Evolutionary conservation across 2,329 filamentous ascomycete genomes (phyloP).

Genomic region (Endoconidiophora polonica): DNA sequence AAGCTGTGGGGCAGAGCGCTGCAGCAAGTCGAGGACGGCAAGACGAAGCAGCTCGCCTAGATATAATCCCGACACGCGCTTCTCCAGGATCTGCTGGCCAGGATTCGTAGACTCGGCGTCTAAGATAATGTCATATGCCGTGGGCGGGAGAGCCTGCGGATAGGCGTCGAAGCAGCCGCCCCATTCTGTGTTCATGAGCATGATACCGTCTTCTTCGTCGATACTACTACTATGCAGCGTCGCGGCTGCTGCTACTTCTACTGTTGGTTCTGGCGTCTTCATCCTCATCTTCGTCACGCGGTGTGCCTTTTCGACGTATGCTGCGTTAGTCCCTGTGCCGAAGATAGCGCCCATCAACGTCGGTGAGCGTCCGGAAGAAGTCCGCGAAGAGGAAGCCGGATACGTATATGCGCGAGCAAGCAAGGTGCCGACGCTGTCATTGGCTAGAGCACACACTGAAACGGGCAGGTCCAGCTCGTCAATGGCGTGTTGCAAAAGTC

Average conservation of each 20-base stretch:
- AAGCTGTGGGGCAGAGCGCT: background rate
- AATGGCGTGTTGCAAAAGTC: constrained; percentile 53
- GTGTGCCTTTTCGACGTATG: constrained; percentile 57
- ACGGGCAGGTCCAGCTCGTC: constrained; percentile 53
- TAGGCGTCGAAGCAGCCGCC: constrained; percentile 57
- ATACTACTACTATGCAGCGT: constrained; percentile 23
- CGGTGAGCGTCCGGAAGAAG: constrained; percentile 18
- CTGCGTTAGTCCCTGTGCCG: constrained; percentile 66
- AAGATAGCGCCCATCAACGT: constrained; percentile 66
- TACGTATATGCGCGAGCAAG: constrained; percentile 64
- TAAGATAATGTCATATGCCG: constrained; percentile 48
- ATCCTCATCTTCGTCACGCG: constrained; percentile 41
- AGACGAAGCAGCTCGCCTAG: constrained; percentile 58
- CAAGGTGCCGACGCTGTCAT: constrained; percentile 65
- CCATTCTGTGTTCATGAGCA: constrained; percentile 74
- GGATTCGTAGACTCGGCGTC: constrained; percentile 55
- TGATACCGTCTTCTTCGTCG: constrained; percentile 47
- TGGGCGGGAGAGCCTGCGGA: constrained; percentile 52
- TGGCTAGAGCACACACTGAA: constrained; percentile 56
- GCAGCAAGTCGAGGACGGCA: constrained; percentile 33
- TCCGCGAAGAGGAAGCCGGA: constrained; percentile 20
- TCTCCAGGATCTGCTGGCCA: constrained; percentile 68
- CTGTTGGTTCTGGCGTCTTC: constrained; percentile 3
- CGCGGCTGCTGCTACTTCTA: constrained; percentile 20
- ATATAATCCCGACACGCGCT: constrained; percentile 70